Conservation (phyloP, 257 asterid genomes). For the Solanum bukasovii region DNA sequence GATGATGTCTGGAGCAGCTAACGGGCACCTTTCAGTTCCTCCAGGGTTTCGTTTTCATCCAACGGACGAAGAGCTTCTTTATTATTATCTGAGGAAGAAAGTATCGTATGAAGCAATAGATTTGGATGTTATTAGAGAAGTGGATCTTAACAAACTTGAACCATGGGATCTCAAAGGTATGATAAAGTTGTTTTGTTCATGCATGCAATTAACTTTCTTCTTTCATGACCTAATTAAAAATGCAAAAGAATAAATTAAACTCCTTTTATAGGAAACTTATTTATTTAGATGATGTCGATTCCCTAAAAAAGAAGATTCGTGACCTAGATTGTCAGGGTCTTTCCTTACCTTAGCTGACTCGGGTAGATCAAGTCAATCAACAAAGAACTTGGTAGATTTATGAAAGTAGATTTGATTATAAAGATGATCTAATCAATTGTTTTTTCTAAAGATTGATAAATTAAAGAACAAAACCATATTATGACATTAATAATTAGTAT, state of each 20-base stretch:
- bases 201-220: neutral
- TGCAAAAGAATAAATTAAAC: neutral
- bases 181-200: neutral
- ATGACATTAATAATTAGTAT: too few relatives aligned
- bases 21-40: slow-evolving; percentile 49
- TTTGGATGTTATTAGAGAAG: slow-evolving; percentile 64
- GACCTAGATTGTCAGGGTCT: neutral
- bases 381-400: neutral
- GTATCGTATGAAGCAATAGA: slow-evolving; percentile 72
- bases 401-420: neutral
- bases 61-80: slow-evolving; percentile 69
- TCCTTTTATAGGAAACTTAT: neutral
- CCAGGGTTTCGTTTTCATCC: slow-evolving; percentile 90
- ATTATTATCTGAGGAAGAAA: slow-evolving; percentile 73
- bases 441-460: neutral
- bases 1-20: slow-evolving; percentile 22
- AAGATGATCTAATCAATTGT: neutral
- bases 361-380: neutral
- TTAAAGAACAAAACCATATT: neutral
- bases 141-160: slow-evolving; percentile 88
- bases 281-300: neutral
- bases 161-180: slow-evolving; percentile 93
- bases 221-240: neutral
- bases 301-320: neutral
- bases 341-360: neutral